phyloP scores from a whole-genome alignment of 192 early-diverging fungal species.

The Rhizoclosmatium globosum region DNA sequence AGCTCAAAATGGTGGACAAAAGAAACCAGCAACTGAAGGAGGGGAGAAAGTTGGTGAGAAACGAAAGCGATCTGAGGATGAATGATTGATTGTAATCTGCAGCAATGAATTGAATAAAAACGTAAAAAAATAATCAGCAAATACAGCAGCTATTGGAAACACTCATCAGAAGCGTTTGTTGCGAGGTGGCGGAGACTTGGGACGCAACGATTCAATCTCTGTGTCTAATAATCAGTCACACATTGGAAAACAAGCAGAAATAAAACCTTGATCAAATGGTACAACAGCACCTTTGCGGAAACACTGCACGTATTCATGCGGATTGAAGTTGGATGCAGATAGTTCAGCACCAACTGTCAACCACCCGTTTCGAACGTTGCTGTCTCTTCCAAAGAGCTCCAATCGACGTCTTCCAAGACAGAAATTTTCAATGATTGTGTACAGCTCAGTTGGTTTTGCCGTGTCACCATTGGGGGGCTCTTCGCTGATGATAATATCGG shows the following conservation, averaged over 20 bases:
- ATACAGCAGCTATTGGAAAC: too few relatives aligned
- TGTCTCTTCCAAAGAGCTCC: conserved; percentile 69
- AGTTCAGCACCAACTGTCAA: conserved; percentile 59
- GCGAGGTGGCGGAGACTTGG: conserved; percentile 62
- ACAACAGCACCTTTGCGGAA: conserved; percentile 34
- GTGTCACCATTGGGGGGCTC: conserved; percentile 52
- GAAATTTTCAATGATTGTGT: conserved; percentile 71
- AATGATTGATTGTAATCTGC: not conserved
- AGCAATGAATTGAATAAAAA: not conserved
- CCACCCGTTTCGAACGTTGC: conserved; percentile 70
- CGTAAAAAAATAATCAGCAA: not conserved
- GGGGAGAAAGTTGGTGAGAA: conserved; percentile 1
- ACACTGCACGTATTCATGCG: conserved; percentile 14
- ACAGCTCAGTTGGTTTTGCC: conserved; percentile 67
- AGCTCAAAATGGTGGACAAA: not conserved
- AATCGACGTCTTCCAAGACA: conserved; percentile 69
- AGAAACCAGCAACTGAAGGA: not conserved
- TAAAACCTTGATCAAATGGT: conserved; percentile 35
- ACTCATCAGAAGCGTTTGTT: conserved; percentile 33
- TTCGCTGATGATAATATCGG: conserved; percentile 72
- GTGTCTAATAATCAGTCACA: not conserved
- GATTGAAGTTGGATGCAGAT: conserved; percentile 9
- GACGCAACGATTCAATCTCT: conserved; percentile 62
- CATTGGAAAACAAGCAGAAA: not conserved
- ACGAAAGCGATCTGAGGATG: conserved; percentile 15